Evolutionary conservation across 129 eudicot species (phyloP).

Genomic region (Chrysanthemum lavandulifolium): DNA sequence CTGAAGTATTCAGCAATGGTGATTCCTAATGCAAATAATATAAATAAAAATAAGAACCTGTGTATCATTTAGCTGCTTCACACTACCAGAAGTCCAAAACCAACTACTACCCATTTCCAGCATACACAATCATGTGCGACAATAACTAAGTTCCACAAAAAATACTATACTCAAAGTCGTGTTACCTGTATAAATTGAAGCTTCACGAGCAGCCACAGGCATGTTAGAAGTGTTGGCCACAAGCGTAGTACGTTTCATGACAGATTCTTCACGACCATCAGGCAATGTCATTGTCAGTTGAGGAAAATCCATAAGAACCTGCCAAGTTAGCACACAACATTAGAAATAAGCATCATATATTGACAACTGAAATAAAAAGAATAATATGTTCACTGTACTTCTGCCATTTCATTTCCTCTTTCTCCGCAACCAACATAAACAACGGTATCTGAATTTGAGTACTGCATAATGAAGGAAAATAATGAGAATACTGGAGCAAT

Average conservation of each 20-base stretch:
- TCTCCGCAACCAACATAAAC: slow-evolving; percentile 99
- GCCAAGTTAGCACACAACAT: slow-evolving; percentile 16
- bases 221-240: slow-evolving; percentile 99
- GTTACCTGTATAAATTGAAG: slow-evolving; percentile 96
- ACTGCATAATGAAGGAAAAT: slow-evolving; percentile 54
- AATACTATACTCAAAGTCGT: too few relatives aligned
- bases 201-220: slow-evolving; percentile 99
- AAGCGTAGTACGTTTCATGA: slow-evolving; percentile 98
- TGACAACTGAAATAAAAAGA: background rate
- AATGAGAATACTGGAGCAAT: slow-evolving; percentile 2
- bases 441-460: slow-evolving; percentile 97
- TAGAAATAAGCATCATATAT: slow-evolving; percentile 12
- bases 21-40: too few relatives aligned
- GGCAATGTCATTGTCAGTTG: slow-evolving; percentile 99
- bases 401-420: slow-evolving; percentile 99
- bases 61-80: background rate
- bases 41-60: too few relatives aligned
- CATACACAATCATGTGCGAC: too few relatives aligned
- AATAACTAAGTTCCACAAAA: too few relatives aligned
- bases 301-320: slow-evolving; percentile 99
- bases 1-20: slow-evolving; percentile 98
- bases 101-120: too few relatives aligned
- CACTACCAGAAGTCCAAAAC: background rate
- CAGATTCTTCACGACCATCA: slow-evolving; percentile 99
- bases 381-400: slow-evolving; percentile 48